Conservation (phyloP, 768 basidiomycete genomes). For the Suillus plorans region DNA sequence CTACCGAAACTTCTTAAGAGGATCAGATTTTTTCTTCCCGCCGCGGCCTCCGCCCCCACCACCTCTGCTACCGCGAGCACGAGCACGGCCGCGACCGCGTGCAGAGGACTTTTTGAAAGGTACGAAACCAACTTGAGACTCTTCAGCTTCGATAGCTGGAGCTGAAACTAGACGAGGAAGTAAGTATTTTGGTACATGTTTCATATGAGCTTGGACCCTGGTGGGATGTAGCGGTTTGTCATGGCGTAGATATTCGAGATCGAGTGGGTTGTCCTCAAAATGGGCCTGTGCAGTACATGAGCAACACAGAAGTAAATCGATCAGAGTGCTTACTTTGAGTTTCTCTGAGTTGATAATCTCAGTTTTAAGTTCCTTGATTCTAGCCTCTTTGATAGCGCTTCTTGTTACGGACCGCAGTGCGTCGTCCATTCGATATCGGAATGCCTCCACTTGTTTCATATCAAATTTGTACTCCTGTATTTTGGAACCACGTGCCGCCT, state of each 20-base stretch:
- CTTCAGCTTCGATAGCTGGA: slow-evolving; percentile 41
- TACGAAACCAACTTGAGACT: slow-evolving; percentile 54
- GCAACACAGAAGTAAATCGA: background rate
- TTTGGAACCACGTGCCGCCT: slow-evolving; percentile 53
- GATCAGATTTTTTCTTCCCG: slow-evolving; percentile 81
- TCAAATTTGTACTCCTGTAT: slow-evolving; percentile 92
- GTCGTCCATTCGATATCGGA: slow-evolving; percentile 98
- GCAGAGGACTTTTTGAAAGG: slow-evolving; percentile 65
- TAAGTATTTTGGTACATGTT: slow-evolving; percentile 91
- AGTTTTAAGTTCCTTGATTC: slow-evolving; percentile 88
- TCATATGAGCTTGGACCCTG: slow-evolving; percentile 90
- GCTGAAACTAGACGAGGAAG: slow-evolving; percentile 68
- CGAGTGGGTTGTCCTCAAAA: slow-evolving; percentile 95
- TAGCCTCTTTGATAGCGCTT: slow-evolving; percentile 83
- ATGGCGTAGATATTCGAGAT: slow-evolving; percentile 89
- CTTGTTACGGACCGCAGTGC: slow-evolving; percentile 87
- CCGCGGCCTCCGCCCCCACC: slow-evolving; percentile 40
- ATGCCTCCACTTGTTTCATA: slow-evolving; percentile 94
- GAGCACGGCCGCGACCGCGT: slow-evolving; percentile 52
- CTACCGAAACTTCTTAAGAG: slow-evolving; percentile 71
- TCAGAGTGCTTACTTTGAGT: slow-evolving; percentile 67
- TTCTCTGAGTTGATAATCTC: slow-evolving; percentile 96
- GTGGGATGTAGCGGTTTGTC: slow-evolving; percentile 93
- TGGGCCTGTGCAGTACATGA: slow-evolving; percentile 64
- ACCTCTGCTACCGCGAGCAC: slow-evolving; percentile 37